A percentile compares a stretch with the other conserved stretches of the same genome.
These are phyloP conservation scores for Plicaturopsis crispa DNA, from an alignment of 768 basidiomycete species.

Conservation along the genomic window DNA sequence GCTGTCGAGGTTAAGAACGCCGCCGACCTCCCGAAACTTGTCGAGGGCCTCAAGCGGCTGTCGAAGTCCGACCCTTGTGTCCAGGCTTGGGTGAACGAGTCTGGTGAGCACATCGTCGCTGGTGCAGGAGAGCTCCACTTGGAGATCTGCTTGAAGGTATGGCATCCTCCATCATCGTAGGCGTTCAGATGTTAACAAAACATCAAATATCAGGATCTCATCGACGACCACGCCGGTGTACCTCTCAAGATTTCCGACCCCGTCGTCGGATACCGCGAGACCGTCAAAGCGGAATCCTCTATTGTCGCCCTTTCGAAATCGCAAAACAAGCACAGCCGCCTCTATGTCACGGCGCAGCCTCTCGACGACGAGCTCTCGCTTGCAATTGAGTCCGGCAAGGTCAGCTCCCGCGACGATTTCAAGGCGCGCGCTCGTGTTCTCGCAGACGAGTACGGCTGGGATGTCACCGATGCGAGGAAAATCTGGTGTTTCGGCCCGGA, in stretches of 20 bases:
- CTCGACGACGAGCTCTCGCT: slow-evolving; percentile 53
- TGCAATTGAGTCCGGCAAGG: slow-evolving; percentile 55
- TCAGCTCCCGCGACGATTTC: slow-evolving; percentile 60
- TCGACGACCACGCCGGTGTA: slow-evolving; percentile 67
- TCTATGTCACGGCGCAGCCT: slow-evolving; percentile 53
- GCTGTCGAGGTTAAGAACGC: slow-evolving; percentile 73
- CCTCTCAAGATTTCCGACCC: slow-evolving; percentile 61
- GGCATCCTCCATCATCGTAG: not conserved
- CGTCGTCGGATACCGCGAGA: slow-evolving; percentile 64
- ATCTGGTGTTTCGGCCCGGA: slow-evolving; percentile 73
- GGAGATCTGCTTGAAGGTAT: slow-evolving; percentile 62
- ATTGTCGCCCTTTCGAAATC: slow-evolving; percentile 65
- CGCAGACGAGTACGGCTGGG: slow-evolving; percentile 66
- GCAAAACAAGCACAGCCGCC: slow-evolving; percentile 71
- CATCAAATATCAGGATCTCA: slow-evolving; percentile 38
- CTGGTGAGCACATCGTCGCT: slow-evolving; percentile 63
- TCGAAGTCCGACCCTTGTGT: slow-evolving; percentile 72
- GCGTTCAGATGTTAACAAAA: not conserved
- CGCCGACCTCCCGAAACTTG: slow-evolving; percentile 63
- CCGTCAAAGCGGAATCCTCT: slow-evolving; percentile 57
- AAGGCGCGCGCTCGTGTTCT: slow-evolving; percentile 58
- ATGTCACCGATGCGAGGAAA: slow-evolving; percentile 63
- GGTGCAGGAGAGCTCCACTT: slow-evolving; percentile 68
- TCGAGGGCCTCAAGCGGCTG: slow-evolving; percentile 68
- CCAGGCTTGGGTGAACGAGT: slow-evolving; percentile 50